phyloP scores from a whole-genome alignment of 495 filamentous ascomycete species.

The Aspergillus sclerotiicarbonarius region DNA sequence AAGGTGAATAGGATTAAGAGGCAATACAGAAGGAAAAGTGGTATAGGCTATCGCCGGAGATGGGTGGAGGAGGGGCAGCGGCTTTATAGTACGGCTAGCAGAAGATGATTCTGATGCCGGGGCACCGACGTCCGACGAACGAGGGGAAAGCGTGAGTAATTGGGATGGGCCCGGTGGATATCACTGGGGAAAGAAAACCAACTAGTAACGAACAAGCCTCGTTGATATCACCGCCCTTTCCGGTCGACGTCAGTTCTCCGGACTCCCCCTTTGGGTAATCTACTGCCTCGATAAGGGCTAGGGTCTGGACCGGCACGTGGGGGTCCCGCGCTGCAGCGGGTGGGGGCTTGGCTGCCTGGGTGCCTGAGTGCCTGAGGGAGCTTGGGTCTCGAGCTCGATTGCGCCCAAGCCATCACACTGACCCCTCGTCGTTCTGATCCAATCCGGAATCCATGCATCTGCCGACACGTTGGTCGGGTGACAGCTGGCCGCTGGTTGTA shows the following conservation, averaged over 20 bases:
- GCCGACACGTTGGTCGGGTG: too few species aligned
- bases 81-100: too few species aligned
- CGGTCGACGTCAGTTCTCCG: conserved; percentile 28
- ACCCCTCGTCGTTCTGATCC: too few species aligned
- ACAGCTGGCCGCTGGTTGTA: too few species aligned
- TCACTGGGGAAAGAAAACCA: not conserved
- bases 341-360: conserved; percentile 13
- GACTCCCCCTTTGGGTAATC: conserved; percentile 19
- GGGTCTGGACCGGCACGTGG: conserved; percentile 24
- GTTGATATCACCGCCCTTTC: conserved; percentile 21
- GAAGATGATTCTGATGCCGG: too few species aligned
- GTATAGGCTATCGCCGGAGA: not conserved
- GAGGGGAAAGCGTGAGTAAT: too few species aligned
- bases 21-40: not conserved
- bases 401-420: too few species aligned
- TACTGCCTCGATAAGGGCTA: conserved; percentile 26
- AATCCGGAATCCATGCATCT: too few species aligned
- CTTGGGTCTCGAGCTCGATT: too few species aligned
- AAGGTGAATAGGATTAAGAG: not conserved
- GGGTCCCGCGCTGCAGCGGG: not conserved
- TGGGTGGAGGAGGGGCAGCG: too few species aligned
- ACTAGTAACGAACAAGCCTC: not conserved
- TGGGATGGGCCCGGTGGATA: too few species aligned
- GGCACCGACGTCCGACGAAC: too few species aligned
- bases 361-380: not conserved